Evolutionary conservation across 345 rosid species (phyloP), one percentile per base, ranked within the genome.

Genomic region (Draba incana): DNA sequence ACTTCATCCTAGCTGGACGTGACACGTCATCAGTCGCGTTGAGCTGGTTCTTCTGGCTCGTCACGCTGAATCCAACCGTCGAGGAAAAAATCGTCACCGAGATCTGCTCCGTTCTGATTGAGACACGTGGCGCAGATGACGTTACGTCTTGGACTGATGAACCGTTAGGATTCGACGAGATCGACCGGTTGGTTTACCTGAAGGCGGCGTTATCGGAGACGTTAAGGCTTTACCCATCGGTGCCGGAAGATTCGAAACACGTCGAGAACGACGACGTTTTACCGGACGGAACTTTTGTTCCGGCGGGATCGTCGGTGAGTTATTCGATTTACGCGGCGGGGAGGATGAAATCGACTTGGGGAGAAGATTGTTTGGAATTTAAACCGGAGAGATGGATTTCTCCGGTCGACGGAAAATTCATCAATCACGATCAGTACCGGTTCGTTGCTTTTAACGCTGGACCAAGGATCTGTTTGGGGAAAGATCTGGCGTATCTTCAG

Each of bases 391-490:
- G 98, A 66, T 93, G 97, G 98, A 30, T 93, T 28, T 86, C 98
- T 11, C 57, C 79, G 35, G 80, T 77, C 12, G 91, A 89, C 4
- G 68, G 33, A 24, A 78, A 76, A 9, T 86, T 88, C 59, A 30
- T 86, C 2, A 75, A 54, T 66, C 92, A 78, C 14, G 96, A 90
- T 56, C 83, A 88, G 6, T 93, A 71, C 47, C 86, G 79, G 59
- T 93, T 93, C 57, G 95, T 90, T 10, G 90, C 98, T 2, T 93
- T 93, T 69, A 93, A 93, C 35, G 97, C 97, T 1, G 98, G 97
- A 2, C 96, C 97, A 1, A 88, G 97, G 70, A 82, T 86, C 4
- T 90, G 98, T 51, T 65, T 93, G 13, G 98, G 98, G 58, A 90
- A 87, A 73, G 92, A 86, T 28, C 50, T 93, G 65, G 99, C 97